Base-by-base conservation (phyloP, 2,329 filamentous ascomycete species). In the Colletotrichum coccodes region DNA sequence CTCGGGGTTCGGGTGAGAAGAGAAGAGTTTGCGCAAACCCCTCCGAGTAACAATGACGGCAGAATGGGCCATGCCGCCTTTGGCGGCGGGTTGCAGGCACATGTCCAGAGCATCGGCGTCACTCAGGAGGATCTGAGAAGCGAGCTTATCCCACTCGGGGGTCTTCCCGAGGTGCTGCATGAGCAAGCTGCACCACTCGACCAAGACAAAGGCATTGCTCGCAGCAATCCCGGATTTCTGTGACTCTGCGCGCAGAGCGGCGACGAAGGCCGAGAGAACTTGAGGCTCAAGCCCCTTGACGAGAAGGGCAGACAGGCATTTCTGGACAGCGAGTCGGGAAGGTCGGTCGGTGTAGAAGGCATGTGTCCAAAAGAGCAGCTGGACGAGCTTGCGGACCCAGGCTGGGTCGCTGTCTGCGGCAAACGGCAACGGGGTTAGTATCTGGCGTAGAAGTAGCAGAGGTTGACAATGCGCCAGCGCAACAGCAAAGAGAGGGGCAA, bases 121-220 rank as follows among this genome's bases (percentile, higher is more conserved):
- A 56, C 91, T 88, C 38, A 88, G 79, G 32, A 97, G 81, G 47
- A 96, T 81, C 38, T 94, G 90, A 72, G 85, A 76, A 60, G 89
- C 88, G 78, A 90, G 90, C 75, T 84, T 84, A 58, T 89, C 87
- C 91, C 90, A 94, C 49, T 88, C 79, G 11, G 86, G 77, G 18
- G 87, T 88, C 54, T 86, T 86, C 36, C 88, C 88, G 30, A 94
- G 84, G 66, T 91, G 86, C 75, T 95, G 90, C 73, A 97, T 87
- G 58, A 98, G 82, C 66, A 95, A 79, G 67, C 92, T 92, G 79
- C 91, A 94, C 95, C 95, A 99, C 79, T 97, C 94, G 16, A 96
- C 87, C 73, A 99, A 84, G 56, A 97, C 94, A 77, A 98, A 97
- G 6, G 94, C 93, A 79, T 90, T 97, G 49, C 87, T 89, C 18